Percentiles rank a stretch among this genome's conserved stretches.
Conservation (phyloP, 768 basidiomycete genomes). For the Mycena belliarum region DNA sequence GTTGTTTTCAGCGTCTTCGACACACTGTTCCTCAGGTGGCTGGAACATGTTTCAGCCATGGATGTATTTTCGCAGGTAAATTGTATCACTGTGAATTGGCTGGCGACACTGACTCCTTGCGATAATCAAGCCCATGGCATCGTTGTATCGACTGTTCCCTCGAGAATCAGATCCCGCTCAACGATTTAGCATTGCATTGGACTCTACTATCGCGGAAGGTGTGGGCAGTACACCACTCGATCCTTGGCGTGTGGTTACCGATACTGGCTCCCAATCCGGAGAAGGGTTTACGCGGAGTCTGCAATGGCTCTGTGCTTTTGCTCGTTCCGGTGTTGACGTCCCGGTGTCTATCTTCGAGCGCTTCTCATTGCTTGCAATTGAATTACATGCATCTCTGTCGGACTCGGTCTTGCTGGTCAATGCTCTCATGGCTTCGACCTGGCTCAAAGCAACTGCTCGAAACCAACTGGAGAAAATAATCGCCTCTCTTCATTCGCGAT, state of each 20-base stretch:
- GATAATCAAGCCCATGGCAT: conserved; percentile 46
- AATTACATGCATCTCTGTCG: conserved; percentile 40
- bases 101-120: not conserved
- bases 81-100: not conserved
- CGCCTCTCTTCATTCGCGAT: conserved; percentile 46
- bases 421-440: conserved; percentile 55
- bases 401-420: conserved; percentile 55
- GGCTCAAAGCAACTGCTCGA: conserved; percentile 60
- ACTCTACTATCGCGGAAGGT: conserved; percentile 33
- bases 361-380: conserved; percentile 42
- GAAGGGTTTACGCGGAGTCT: conserved; percentile 50
- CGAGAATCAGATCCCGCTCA: conserved; percentile 48
- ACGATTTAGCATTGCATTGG: conserved; percentile 38
- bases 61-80: conserved; percentile 42
- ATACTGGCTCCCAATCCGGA: conserved; percentile 41
- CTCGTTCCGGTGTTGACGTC: conserved; percentile 66
- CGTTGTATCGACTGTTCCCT: conserved; percentile 59
- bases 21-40: conserved; percentile 59
- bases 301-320: conserved; percentile 61
- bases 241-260: conserved; percentile 55
- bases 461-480: conserved; percentile 58
- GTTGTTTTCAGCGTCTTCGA: conserved; percentile 61
- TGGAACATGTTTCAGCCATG: conserved; percentile 43
- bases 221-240: conserved; percentile 36
- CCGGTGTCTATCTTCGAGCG: conserved; percentile 51